These are phyloP conservation scores for Xylariaceae sp. DNA, from an alignment of 2,329 filamentous ascomycete species.

Conservation along the genomic window DNA sequence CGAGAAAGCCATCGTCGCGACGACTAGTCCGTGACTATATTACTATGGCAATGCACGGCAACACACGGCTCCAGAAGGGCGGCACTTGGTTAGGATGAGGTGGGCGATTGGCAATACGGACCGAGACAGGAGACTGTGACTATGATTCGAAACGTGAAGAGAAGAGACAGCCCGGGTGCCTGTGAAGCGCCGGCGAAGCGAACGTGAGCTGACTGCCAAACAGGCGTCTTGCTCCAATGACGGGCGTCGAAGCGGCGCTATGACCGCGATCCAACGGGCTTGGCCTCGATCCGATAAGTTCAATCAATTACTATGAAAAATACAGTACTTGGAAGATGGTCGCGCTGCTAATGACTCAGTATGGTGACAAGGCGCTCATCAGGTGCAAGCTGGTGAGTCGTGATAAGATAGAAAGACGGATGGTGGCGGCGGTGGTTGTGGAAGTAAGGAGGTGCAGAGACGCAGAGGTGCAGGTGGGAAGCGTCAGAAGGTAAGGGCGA, in stretches of 20 bases:
- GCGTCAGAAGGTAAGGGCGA: background rate
- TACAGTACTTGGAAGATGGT: background rate
- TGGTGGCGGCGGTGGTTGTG: background rate
- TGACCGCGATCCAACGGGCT: conserved; percentile 8
- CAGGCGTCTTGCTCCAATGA: background rate
- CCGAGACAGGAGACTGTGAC: background rate
- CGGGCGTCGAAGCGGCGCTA: conserved; percentile 10
- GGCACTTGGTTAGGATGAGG: background rate
- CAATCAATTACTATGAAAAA: background rate
- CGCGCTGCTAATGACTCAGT: background rate
- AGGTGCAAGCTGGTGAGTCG: background rate
- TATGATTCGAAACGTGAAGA: background rate
- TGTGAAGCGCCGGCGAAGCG: background rate
- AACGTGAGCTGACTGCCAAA: background rate
- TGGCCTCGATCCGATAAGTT: background rate
- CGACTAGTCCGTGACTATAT: conserved; percentile 18
- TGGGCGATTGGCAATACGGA: background rate
- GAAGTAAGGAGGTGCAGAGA: background rate
- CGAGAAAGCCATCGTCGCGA: conserved; percentile 33
- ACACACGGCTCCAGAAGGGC: no score
- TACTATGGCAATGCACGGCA: background rate
- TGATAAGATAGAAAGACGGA: background rate
- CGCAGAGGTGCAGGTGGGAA: background rate
- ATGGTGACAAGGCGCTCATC: background rate
- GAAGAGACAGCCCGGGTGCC: no score